Base-by-base conservation (phyloP, 2,329 filamentous ascomycete species). In the Dendryphion nanum region DNA sequence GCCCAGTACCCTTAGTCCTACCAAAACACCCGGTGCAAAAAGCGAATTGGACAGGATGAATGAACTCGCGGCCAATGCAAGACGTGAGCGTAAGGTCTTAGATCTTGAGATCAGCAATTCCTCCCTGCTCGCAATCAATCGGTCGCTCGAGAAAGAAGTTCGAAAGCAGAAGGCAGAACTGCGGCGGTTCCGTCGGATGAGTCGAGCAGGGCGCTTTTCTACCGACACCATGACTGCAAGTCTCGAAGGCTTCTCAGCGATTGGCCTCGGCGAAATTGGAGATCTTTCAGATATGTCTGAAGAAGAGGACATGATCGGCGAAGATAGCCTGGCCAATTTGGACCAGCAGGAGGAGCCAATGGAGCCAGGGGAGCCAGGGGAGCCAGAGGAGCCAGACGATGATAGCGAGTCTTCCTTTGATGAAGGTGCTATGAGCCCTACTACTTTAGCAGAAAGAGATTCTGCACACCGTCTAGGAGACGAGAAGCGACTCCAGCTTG, bases 51-150 rank as follows among this genome's bases (percentile, higher is more conserved):
- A 84, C 38, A 75, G 81, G 6, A 71, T 85, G 44, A 86, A 81
- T 45, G 89, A 94, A 43, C 74, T 89, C 5, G 89, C 93, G 8
- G 79, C 85, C n/a, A 93, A 89, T 60, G 93, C 93, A 12, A 81
- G 93, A 19, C 80, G 89, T 23, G 93, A 97, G 66, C 81, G 93
- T 44, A 98, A 97, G 70, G 90, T 98, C 1, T 79, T 97, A 50
- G 93, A 98, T 62, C 73, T 98, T 5, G 89, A 98, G 62, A 98
- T 98, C 47, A 95, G 86, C 38, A 98, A 98, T 58, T 93, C 89
- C 1, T 96, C 90, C 1, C 76, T 98, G 3, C 79, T 95, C 40
- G 93, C 93, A 28, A 97, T 98, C 68, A 98, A 98, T 61, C 79
- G 90, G 37, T 93, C 89, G 0, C 71, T 98, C 0, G 93, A 98